phyloP scores from a whole-genome alignment of 805 yeast species.

The Trichomonascus vanleenenianus region DNA sequence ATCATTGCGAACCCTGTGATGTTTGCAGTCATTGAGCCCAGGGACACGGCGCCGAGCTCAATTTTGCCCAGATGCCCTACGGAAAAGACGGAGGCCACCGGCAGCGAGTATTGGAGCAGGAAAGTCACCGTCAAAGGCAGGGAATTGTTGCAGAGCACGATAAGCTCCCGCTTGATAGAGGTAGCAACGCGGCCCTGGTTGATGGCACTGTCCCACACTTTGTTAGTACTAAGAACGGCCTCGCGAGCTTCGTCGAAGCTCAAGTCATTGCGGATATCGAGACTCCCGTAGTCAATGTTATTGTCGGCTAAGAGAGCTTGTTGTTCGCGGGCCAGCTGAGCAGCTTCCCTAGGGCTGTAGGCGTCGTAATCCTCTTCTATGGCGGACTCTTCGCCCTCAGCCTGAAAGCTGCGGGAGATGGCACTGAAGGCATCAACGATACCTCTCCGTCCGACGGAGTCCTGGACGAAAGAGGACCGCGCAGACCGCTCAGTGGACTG shows the following conservation, averaged over 20 bases:
- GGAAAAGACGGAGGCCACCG: conserved; percentile 68
- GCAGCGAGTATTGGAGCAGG: conserved; percentile 60
- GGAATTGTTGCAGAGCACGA: conserved; percentile 26
- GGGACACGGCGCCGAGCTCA: conserved; percentile 75
- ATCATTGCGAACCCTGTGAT: conserved; percentile 68
- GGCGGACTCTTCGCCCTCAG: conserved; percentile 8
- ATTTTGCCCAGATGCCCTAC: conserved; percentile 81
- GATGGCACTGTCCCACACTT: conserved; percentile 27
- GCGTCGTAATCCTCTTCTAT: conserved; percentile 22
- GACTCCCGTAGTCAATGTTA: conserved; percentile 7
- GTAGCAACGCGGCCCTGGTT: conserved; percentile 24
- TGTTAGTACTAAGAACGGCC: conserved; percentile 17
- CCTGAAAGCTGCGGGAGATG: neutral
- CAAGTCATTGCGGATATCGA: neutral
- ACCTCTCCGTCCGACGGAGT: conserved; percentile 23
- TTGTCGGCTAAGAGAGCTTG: conserved; percentile 23
- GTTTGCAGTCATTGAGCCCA: conserved; percentile 78
- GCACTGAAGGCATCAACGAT: conserved; percentile 16
- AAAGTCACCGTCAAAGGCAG: conserved; percentile 61
- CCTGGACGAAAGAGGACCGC: conserved; percentile 18
- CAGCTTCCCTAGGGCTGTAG: conserved; percentile 23
- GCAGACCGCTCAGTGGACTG: conserved; percentile 14
- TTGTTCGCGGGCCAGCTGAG: conserved; percentile 24
- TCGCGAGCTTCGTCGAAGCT: conserved; percentile 6
- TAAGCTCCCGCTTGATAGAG: conserved; percentile 21